Conservation (phyloP, 176 grass and related monocot genomes). For the Urochloa ruziziensis region DNA sequence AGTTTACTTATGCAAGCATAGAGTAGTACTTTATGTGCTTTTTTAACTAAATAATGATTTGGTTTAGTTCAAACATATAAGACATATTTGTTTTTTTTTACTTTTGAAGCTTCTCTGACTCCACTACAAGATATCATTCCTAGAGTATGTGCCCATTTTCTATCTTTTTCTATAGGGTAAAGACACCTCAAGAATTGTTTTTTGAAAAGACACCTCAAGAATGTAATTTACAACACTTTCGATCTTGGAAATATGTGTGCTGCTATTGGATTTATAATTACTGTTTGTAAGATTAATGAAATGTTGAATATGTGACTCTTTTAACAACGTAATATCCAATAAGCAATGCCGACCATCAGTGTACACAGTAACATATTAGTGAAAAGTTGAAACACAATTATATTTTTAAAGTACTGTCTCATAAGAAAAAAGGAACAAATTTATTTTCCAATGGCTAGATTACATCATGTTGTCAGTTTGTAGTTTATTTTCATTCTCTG, state of each 20-base stretch:
- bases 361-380: not conserved
- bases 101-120: not conserved
- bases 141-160: conserved; percentile 16
- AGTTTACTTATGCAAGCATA: not conserved
- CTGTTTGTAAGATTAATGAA: conserved; percentile 4
- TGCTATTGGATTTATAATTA: not conserved
- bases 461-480: not conserved
- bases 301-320: not conserved
- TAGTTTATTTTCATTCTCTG: not conserved
- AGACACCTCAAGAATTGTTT: not conserved
- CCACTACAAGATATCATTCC: not conserved
- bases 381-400: not conserved
- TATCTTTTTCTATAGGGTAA: conserved; percentile 7
- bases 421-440: not conserved
- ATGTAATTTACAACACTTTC: not conserved
- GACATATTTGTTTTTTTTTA: not conserved
- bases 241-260: not conserved
- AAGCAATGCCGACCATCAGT: not conserved
- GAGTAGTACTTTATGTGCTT: not conserved
- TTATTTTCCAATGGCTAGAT: conserved; percentile 4
- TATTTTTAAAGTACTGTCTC: not conserved
- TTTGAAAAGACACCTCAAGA: too few species aligned
- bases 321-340: not conserved
- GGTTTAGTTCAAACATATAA: not conserved
- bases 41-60: not conserved